Conservation (phyloP, 768 basidiomycete species). For the Tricholoma hemisulphureum region DNA sequence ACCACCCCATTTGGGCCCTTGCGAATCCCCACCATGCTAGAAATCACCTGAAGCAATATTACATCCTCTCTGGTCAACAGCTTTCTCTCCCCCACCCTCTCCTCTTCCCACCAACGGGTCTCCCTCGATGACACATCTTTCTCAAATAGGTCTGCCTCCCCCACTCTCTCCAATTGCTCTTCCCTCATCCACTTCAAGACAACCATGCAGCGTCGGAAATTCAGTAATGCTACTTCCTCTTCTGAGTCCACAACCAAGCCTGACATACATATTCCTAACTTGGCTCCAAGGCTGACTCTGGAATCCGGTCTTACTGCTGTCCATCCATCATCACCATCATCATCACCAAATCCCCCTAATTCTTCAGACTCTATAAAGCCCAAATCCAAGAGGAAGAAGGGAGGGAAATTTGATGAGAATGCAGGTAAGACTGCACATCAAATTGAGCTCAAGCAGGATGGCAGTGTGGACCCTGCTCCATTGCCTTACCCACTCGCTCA, state of each 20-base stretch:
- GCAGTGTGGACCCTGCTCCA: slow-evolving; percentile 56
- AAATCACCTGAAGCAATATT: too few species aligned
- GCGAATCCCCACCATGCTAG: too few species aligned
- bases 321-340: slow-evolving; percentile 22
- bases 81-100: slow-evolving; percentile 27
- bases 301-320: slow-evolving; percentile 36
- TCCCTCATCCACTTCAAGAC: slow-evolving; percentile 53
- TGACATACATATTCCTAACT: slow-evolving; percentile 33
- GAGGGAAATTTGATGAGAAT: slow-evolving; percentile 25
- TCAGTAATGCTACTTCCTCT: slow-evolving; percentile 52
- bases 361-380: slow-evolving; percentile 16
- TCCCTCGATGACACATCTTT: slow-evolving; percentile 31
- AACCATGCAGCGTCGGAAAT: slow-evolving; percentile 55
- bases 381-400: slow-evolving; percentile 25
- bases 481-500: slow-evolving; percentile 82
- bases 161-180: slow-evolving; percentile 68
- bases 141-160: slow-evolving; percentile 59
- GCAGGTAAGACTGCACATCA: slow-evolving; percentile 30
- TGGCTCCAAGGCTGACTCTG: slow-evolving; percentile 40
- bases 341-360: slow-evolving; percentile 3
- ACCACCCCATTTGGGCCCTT: too few species aligned
- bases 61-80: slow-evolving; percentile 4
- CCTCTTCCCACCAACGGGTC: slow-evolving; percentile 14
- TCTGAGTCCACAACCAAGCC: slow-evolving; percentile 55
- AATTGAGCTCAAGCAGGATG: slow-evolving; percentile 38